phyloP scores from a whole-genome alignment of 192 early-diverging fungal genomes.

The Allomyces javanicus region DNA sequence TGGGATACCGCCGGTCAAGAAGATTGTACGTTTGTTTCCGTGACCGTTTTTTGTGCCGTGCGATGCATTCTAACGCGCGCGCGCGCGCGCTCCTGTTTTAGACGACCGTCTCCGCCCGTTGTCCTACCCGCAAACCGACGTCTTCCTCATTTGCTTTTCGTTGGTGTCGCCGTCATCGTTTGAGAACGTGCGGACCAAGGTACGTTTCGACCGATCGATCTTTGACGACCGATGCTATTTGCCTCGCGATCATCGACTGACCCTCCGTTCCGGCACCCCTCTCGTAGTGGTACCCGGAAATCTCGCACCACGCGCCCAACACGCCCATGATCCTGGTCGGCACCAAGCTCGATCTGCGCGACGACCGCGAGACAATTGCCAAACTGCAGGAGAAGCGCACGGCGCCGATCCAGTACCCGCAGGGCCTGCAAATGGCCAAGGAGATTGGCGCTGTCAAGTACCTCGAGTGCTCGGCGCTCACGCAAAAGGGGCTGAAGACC shows the following conservation, averaged over 20 bases:
- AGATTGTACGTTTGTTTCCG: slow-evolving; percentile 28
- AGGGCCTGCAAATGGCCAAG: slow-evolving; percentile 74
- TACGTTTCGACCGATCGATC: slow-evolving; percentile 5
- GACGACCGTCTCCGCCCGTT: slow-evolving; percentile 88
- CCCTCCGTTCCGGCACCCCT: not conserved
- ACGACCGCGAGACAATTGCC: slow-evolving; percentile 75
- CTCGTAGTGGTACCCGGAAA: slow-evolving; percentile 79
- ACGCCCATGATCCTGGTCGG: slow-evolving; percentile 85
- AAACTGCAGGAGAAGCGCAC: slow-evolving; percentile 69
- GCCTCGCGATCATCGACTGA: slow-evolving; percentile 3
- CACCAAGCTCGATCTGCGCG: slow-evolving; percentile 93
- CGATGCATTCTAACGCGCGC: no score
- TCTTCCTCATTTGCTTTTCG: slow-evolving; percentile 96
- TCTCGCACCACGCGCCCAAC: slow-evolving; percentile 84
- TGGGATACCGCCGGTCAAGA: slow-evolving; percentile 99
- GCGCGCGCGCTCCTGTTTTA: no score
- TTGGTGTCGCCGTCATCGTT: slow-evolving; percentile 86
- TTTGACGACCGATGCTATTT: not conserved
- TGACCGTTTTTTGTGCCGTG: no score
- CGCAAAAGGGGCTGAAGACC: slow-evolving; percentile 92
- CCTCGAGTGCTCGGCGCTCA: slow-evolving; percentile 91
- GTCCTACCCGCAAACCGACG: slow-evolving; percentile 96
- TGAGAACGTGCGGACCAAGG: slow-evolving; percentile 94
- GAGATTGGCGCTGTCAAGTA: slow-evolving; percentile 81
- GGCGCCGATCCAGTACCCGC: slow-evolving; percentile 69